Evolutionary conservation across 2,329 filamentous ascomycete genomes (phyloP), one percentile per base, ranked within the genome.

Genomic region (Sporothrix curviconia): DNA sequence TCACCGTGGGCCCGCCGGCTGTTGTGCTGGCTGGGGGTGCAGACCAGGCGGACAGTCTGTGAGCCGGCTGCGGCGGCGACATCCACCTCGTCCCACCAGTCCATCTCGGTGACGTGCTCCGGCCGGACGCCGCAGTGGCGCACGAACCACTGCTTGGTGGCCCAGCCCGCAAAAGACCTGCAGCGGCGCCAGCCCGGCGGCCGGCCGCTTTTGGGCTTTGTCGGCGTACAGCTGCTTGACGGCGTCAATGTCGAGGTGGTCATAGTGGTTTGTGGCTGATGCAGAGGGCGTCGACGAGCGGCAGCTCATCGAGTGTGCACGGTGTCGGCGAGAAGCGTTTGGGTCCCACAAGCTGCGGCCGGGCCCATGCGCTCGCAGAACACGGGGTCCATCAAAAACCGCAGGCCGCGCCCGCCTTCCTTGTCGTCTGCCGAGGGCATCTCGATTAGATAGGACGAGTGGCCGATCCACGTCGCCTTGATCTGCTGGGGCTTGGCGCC

Each of bases 371-470:
- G 67, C 34, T 75, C 70, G 44, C 71, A 75, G 66, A 80, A 82
- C 5, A 82, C 77, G 1, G 79, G 78, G 62, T 82, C 79, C 37
- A 80, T 73, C 2, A 82, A 51, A 17, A 60, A 7, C 22, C 58
- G 60, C 15, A 59, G 17, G 11, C 56, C 54, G 90, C 90, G 66
- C 3, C 32, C 1, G 9, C 6, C 11, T 2, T 12, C 11, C 3
- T 37, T 17, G 19, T 2, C 1, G 24, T 2, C 4, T 14, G 9
- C 9, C 14, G 24, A 8, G 9, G 25, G 42, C 43, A 91, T 96
- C 70, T 96, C 92, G 64, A 95, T 83, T 65, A 90, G 91, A 74
- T 90, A 96, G 74, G 90, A 95, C 4, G 92, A 91, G 70, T 96
- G 92, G 30, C 92, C 92, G 4, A 96, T 82, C 92, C 92, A 96